phyloP scores from a whole-genome alignment of 805 yeast genomes.

The Pichia nanzhaoensis region DNA sequence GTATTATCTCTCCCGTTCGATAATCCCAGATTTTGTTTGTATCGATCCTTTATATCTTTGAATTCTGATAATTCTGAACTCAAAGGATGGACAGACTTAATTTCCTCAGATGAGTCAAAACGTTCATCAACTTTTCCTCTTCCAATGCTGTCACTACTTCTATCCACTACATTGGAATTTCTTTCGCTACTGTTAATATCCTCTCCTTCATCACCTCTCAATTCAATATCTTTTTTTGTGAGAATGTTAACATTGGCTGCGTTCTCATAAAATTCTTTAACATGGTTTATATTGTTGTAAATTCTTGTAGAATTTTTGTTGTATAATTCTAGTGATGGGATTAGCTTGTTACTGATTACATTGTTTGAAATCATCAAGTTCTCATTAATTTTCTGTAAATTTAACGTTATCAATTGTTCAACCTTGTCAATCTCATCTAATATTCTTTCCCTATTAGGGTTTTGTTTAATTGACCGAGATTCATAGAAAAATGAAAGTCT shows the following conservation, averaged over 20 bases:
- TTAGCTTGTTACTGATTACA: conserved; percentile 56
- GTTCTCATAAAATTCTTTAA: conserved; percentile 70
- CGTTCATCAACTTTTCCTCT: too few species aligned
- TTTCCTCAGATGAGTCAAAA: not conserved
- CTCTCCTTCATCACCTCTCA: not conserved
- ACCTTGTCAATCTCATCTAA: conserved; percentile 50
- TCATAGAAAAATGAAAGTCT: conserved; percentile 29
- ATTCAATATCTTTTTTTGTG: conserved; percentile 12
- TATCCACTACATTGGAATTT: not conserved
- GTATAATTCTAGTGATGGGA: conserved; percentile 62
- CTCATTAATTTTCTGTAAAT: conserved; percentile 72
- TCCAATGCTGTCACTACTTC: not conserved
- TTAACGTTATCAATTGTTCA: conserved; percentile 73
- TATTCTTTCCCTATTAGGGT: conserved; percentile 11
- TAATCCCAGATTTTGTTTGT: conserved; percentile 12
- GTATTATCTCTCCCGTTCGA: not conserved
- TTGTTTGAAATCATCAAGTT: conserved; percentile 64
- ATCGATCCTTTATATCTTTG: conserved; percentile 10
- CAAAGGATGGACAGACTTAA: not conserved
- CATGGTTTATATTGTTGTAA: conserved; percentile 62
- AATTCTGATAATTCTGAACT: conserved; percentile 6
- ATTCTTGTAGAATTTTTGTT: conserved; percentile 51
- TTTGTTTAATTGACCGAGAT: conserved; percentile 14
- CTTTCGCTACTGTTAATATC: not conserved
- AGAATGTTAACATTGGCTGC: conserved; percentile 29